phyloP scores from a whole-genome alignment of 306 rosid species.

The Clitoria ternatea region DNA sequence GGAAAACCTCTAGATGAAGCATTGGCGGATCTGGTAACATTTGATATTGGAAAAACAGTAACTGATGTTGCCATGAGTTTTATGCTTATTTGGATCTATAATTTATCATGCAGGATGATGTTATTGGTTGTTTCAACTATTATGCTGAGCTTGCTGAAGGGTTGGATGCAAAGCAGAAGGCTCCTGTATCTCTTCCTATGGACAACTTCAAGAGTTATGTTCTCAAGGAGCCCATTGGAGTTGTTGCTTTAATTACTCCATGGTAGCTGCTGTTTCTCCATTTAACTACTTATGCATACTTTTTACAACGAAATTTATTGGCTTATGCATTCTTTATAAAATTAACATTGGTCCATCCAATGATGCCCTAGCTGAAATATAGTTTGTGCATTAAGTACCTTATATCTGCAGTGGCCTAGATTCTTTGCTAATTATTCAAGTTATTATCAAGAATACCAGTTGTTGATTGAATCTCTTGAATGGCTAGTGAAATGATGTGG shows the following conservation, averaged over 20 bases:
- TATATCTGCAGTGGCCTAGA: not conserved
- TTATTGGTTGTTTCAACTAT: slow-evolving; percentile 73
- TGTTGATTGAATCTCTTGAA: not conserved
- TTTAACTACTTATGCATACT: not conserved
- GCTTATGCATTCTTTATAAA: not conserved
- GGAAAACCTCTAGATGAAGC: slow-evolving; percentile 89
- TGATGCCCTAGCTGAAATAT: not conserved
- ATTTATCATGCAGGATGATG: slow-evolving; percentile 57
- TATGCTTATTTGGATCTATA: slow-evolving; percentile 3
- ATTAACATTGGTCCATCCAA: not conserved
- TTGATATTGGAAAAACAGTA: not conserved
- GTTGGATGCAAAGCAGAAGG: slow-evolving; percentile 75
- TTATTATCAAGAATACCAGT: not conserved
- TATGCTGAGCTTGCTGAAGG: slow-evolving; percentile 88
- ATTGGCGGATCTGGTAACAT: slow-evolving; percentile 56
- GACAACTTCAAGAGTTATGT: slow-evolving; percentile 57
- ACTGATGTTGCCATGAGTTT: not conserved
- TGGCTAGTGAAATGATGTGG: not conserved
- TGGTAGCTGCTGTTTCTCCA: slow-evolving; percentile 42
- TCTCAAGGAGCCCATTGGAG: slow-evolving; percentile 82
- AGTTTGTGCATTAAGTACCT: not conserved
- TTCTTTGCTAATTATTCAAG: not conserved
- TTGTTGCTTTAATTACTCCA: slow-evolving; percentile 80
- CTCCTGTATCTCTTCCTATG: slow-evolving; percentile 66
- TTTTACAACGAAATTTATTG: not conserved